Base-by-base conservation (phyloP, 306 rosid species). In the Canavalia ensiformis region DNA sequence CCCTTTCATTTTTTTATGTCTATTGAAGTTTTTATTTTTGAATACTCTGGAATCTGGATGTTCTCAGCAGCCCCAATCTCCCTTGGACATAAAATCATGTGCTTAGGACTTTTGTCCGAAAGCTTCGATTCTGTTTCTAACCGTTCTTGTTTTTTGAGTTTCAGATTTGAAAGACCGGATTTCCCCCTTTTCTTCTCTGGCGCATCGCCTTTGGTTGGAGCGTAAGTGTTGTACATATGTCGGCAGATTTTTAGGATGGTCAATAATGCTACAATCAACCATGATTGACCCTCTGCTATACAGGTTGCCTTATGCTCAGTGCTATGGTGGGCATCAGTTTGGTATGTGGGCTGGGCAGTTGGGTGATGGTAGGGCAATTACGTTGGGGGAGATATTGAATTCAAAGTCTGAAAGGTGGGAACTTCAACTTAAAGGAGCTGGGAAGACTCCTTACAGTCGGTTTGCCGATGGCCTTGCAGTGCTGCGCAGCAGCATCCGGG, bases 321-420 rank as follows among this genome's bases (percentile, higher is more conserved):
- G 99, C 90, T 93, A 95, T 78, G 99, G 99, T 3, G 99, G 99
- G 55, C 98, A 95, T 88, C 99, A 95, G 74, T 95, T 95, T 35
- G 99, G 99, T 13, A 95, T 87, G 97, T 95, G 99, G 99, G 99
- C 99, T 52, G 98, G 99, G 65, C 99, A 95, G 72, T 86, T 95
- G 88, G 99, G 99, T 78, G 99, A 95, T 89, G 99, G 99, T 64
- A 91, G 98, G 85, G 99, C 97, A 73, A 93, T 96, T 70, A 91
- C 99, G 0, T 90, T 96, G 3, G 99, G 98, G 65, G 99, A 96
- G 90, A 87, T 93, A 70, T 72, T 93, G 51, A 93, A 93, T 88
- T 90, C 94, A 5, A 87, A 84, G 49, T 92, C 92, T 64, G 88
- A 93, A 84, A 90, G 99, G 84, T 96, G 98, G 98, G 99, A 96